These are phyloP conservation scores for Wickerhamiella kurtzmanii DNA, from an alignment of 805 yeast genomes.

Conservation along the genomic window DNA sequence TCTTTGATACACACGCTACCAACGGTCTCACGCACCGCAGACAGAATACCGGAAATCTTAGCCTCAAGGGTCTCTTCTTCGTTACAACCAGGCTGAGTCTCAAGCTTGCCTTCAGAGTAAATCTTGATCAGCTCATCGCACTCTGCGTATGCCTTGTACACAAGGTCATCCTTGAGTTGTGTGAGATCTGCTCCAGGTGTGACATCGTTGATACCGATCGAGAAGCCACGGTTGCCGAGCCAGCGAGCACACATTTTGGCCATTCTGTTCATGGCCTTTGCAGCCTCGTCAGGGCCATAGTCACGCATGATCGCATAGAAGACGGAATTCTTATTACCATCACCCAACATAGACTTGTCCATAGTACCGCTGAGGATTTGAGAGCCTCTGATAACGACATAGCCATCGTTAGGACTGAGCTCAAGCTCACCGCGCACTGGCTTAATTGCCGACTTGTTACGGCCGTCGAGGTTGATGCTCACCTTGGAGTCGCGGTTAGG, in stretches of 20 bases:
- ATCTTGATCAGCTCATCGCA: conserved; percentile 81
- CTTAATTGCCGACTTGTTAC: conserved; percentile 75
- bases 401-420: conserved; percentile 97
- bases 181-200: conserved; percentile 78
- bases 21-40: conserved; percentile 96
- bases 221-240: conserved; percentile 89
- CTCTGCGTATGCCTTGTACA: conserved; percentile 75
- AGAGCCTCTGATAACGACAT: conserved; percentile 78
- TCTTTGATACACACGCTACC: conserved; percentile 96
- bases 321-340: conserved; percentile 94
- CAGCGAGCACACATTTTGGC: conserved; percentile 96
- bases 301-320: conserved; percentile 91
- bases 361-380: conserved; percentile 81
- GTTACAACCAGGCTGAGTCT: conserved; percentile 97
- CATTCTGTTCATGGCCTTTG: conserved; percentile 94
- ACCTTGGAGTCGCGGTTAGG: conserved; percentile 72
- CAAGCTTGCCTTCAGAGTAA: conserved; percentile 73
- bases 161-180: conserved; percentile 69
- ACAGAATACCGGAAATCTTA: conserved; percentile 86
- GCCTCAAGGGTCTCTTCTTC: conserved; percentile 98
- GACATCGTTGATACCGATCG: conserved; percentile 94
- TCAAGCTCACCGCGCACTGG: conserved; percentile 58
- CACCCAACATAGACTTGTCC: conserved; percentile 95
- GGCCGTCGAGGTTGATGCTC: conserved; percentile 82
- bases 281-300: conserved; percentile 94